phyloP scores from a whole-genome alignment of 2,329 filamentous ascomycete species.

The Botrytis porri region DNA sequence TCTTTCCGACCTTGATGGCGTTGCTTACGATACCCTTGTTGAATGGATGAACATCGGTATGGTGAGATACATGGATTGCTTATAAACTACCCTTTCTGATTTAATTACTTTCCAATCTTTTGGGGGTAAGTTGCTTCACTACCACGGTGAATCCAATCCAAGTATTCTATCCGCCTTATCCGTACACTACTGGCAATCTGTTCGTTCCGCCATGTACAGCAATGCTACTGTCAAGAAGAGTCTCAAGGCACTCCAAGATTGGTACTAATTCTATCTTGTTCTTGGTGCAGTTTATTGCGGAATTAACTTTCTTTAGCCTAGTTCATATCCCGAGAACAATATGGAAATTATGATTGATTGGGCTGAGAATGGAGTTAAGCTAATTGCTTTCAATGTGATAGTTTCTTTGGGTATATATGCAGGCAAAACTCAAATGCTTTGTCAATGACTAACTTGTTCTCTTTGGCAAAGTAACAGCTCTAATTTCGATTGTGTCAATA shows the following conservation, averaged over 20 bases:
- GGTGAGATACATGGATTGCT: conserved; percentile 47
- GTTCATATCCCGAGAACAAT: conserved; percentile 49
- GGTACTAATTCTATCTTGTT: conserved; percentile 54
- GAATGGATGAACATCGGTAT: conserved; percentile 52
- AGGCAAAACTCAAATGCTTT: conserved; percentile 41
- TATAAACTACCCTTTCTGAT: conserved; percentile 54
- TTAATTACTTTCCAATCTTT: conserved; percentile 47
- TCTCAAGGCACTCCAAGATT: conserved; percentile 46
- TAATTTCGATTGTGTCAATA: conserved; percentile 33
- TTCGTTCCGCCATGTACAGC: conserved; percentile 50
- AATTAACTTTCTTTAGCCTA: conserved; percentile 45
- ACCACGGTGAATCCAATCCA: conserved; percentile 55
- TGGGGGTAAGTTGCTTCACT: conserved; percentile 57
- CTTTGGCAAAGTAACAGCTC: conserved; percentile 33
- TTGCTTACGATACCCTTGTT: conserved; percentile 56
- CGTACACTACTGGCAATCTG: conserved; percentile 54
- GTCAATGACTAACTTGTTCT: conserved; percentile 42
- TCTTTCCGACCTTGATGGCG: conserved; percentile 43
- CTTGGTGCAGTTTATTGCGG: conserved; percentile 53
- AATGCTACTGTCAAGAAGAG: conserved; percentile 41
- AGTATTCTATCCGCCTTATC: conserved; percentile 53
- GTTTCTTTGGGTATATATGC: conserved; percentile 34
- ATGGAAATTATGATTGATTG: conserved; percentile 69
- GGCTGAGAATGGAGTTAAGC: conserved; percentile 54
- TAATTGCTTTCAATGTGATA: conserved; percentile 41